Base-by-base conservation (phyloP, 108 stramenopile species). In the Cyclotella cryptica region DNA sequence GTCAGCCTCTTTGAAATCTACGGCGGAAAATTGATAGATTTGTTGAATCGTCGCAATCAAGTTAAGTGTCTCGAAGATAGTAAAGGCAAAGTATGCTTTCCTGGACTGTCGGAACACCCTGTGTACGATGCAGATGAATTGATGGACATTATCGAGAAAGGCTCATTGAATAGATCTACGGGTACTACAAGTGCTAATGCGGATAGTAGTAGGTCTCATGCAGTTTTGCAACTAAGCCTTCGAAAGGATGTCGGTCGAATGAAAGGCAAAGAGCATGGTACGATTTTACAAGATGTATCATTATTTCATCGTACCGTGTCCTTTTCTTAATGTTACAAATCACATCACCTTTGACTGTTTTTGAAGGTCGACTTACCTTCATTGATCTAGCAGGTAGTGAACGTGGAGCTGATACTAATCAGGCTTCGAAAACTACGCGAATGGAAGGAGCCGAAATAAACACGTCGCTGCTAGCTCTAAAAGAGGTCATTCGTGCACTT, bases 371-470 rank as follows among this genome's bases (percentile, higher is more conserved):
- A 46, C 85, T 98, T 12, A 93, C 89, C 12, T 96, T 99, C 61
- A 98, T 99, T 74, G 99, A 99, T 78, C 81, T 99, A 26, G 99
- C 99, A 19, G 99, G 98, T 10, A 95, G 91, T 45, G 99, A 99
- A 78, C 88, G 99, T 19, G 99, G 98, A 26, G 96, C 96, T 9
- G 99, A 99, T 81, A 98, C 97, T 7, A 88, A 88, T 59, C 95
- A 85, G 62, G 90, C 96, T 60, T 94, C 93, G 76, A 89, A 95
- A 22, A 96, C 97, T 30, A 92, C 98, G 10, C 80, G 99, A 19
- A 70, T 98, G 83, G 99, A 99, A 77, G 96, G 97, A 35, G 98
- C 99, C 29, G 99, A 98, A 68, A 99, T 99, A 85, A 99, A 99
- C 84, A 99, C 98, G 41, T 91, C 89, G 12, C 72, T 99, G 10